Base-by-base conservation (phyloP, 2,329 filamentous ascomycete genomes). In the Arthrobotrys sphaeroides region DNA sequence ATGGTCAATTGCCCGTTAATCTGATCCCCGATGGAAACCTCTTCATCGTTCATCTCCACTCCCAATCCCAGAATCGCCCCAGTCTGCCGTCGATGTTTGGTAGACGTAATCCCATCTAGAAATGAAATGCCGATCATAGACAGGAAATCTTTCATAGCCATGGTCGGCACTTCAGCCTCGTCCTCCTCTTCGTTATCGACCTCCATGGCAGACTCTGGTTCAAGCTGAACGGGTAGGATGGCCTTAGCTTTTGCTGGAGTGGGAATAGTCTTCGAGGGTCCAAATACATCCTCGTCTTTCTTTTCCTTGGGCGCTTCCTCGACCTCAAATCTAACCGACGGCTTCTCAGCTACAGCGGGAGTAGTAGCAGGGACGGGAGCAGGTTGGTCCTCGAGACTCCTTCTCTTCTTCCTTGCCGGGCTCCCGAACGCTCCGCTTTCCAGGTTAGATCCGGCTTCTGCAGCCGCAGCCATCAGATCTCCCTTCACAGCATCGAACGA, bases 101-200 rank as follows among this genome's bases (percentile, higher is more conserved):
- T 97, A 0, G 94, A 97, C n/a, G 91, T 97, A 57, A 99, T 86
- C 81, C 77, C 77, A 31, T 99, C 95, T 91, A 99, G 97, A 84
- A 99, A 99, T 64, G 94, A 92, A 80, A 99, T 97, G 73, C 92
- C 96, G 1, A 94, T 97, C 89, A 97, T 90, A 77, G 96, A 92
- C 47, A 99, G 84, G 83, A 99, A 99, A 62, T 97, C 91, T 79
- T 97, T 93, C 2, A 99, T 85, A 49, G 94, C 91, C 64, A 97
- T 93, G 20, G 86, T 78, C 7, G 72, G 73, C 5, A 77, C 70
- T 31, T 74, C 86, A 24, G 36, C 53, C 4, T 90, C 87, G 18
- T 87, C 85, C 24, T 55, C 51, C 10, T 85, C 82, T 18, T 85
- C 85, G n/a, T 88, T 86, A 4, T 84, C 82, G 59, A 85, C 31